Evolutionary conservation across 306 rosid genomes (phyloP).

Genomic region (Vicia villosa): DNA sequence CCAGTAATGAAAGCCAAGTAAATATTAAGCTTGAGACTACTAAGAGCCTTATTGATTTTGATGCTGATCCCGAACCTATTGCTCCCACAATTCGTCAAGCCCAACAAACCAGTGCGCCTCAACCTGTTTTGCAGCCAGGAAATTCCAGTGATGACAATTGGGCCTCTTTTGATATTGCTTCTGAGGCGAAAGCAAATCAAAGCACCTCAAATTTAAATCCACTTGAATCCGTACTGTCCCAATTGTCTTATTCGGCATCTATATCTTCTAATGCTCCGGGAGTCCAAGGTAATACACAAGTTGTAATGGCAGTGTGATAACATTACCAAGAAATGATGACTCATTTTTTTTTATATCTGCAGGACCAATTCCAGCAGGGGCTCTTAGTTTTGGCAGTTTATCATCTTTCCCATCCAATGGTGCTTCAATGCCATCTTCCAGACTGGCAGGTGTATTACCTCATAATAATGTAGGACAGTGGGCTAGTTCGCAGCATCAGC

Average conservation of each 20-base stretch:
- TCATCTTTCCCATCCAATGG: conserved; percentile 57
- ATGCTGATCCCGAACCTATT: too few species aligned
- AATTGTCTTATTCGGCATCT: conserved; percentile 65
- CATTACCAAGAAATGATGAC: conserved; percentile 38
- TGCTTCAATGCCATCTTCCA: conserved; percentile 55
- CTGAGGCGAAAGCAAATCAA: conserved; percentile 54
- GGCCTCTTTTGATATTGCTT: conserved; percentile 88
- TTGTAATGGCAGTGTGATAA: conserved; percentile 41
- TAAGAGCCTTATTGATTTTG: too few species aligned
- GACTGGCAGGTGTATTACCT: conserved; percentile 40
- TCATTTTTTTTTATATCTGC: conserved; percentile 43
- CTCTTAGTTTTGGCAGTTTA: conserved; percentile 43
- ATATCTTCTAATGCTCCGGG: conserved; percentile 56
- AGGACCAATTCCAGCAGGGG: conserved; percentile 46
- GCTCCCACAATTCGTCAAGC: conserved; percentile 59
- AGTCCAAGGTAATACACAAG: conserved; percentile 45
- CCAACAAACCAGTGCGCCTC: conserved; percentile 58
- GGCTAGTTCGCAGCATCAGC: conserved; percentile 65
- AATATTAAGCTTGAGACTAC: conserved; percentile 27
- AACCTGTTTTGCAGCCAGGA: conserved; percentile 53
- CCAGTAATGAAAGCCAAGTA: conserved; percentile 57
- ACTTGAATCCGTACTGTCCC: conserved; percentile 70
- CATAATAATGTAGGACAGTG: conserved; percentile 58
- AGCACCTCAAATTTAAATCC: conserved; percentile 61
- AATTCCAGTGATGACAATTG: conserved; percentile 62